These are phyloP conservation scores for Diutina mesorugosa DNA, from an alignment of 1,139 yeast genomes.

Conservation along the genomic window DNA sequence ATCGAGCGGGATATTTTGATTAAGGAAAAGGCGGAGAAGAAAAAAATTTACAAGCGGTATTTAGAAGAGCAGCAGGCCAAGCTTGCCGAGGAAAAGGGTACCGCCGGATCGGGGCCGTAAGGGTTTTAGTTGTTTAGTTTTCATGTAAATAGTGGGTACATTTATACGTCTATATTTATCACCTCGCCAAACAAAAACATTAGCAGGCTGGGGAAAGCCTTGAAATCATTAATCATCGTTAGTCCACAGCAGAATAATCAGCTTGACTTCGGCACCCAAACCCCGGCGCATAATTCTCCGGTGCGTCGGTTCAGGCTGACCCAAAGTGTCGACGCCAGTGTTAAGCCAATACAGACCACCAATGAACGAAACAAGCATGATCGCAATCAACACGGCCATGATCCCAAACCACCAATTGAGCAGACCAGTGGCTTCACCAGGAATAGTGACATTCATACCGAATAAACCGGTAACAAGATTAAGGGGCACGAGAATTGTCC, in stretches of 20 bases:
- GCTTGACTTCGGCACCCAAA: neutral
- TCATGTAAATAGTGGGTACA: neutral
- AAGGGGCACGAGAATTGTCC: conserved; percentile 84
- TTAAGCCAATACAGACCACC: conserved; percentile 25
- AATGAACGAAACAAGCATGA: conserved; percentile 17
- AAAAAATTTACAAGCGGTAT: conserved; percentile 5
- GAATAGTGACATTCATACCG: conserved; percentile 91
- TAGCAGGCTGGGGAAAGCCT: neutral
- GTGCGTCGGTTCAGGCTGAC: neutral
- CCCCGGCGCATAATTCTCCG: neutral
- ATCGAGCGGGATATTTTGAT: conserved; percentile 56
- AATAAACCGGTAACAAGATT: conserved; percentile 84
- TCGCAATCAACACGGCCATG: conserved; percentile 23
- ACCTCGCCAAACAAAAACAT: neutral
- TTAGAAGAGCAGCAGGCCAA: conserved; percentile 5
- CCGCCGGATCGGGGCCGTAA: neutral
- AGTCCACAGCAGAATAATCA: conserved; percentile 2
- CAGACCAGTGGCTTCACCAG: conserved; percentile 45
- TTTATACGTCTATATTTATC: neutral
- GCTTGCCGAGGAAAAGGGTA: neutral
- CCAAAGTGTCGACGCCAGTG: neutral
- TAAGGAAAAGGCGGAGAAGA: conserved; percentile 26
- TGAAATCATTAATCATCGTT: neutral
- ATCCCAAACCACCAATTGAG: conserved; percentile 8
- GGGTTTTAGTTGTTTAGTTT: too few relatives aligned